Conservation (phyloP, 192 early-diverging fungal genomes). For the Chytriomyces sp. region DNA sequence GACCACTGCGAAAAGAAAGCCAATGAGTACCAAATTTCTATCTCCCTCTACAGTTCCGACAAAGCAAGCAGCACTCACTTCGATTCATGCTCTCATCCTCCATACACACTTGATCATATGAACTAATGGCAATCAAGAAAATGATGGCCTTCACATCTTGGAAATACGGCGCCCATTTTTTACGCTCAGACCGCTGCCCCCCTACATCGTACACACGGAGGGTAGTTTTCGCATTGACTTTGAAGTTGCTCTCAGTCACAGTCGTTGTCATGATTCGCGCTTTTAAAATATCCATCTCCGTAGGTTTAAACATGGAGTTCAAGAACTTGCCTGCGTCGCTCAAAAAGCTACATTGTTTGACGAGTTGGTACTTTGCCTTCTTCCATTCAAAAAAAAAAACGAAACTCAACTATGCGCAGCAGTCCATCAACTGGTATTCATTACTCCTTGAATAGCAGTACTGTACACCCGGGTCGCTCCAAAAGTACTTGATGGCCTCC, state of each 20-base stretch:
- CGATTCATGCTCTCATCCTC: conserved; percentile 43
- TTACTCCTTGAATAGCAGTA: conserved; percentile 77
- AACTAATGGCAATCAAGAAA: conserved; percentile 90
- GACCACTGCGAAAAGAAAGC: conserved; percentile 80
- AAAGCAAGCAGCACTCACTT: conserved; percentile 18
- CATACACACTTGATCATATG: conserved; percentile 89
- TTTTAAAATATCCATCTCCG: conserved; percentile 92
- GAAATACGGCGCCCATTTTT: conserved; percentile 98
- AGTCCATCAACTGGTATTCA: conserved; percentile 96
- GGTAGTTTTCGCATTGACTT: conserved; percentile 78
- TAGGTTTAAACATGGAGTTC: conserved; percentile 75
- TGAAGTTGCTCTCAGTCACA: conserved; percentile 91
- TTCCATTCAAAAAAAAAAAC: conserved; percentile 16
- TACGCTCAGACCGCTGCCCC: conserved; percentile 94
- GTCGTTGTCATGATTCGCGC: conserved; percentile 96
- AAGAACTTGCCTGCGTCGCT: conserved; percentile 85
- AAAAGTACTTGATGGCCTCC: conserved; percentile 77
- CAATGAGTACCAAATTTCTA: background rate
- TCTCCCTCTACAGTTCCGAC: background rate
- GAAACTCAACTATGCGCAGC: conserved; percentile 78
- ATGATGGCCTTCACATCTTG: conserved; percentile 95
- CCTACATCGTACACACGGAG: conserved; percentile 97
- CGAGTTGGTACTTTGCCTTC: conserved; percentile 17
- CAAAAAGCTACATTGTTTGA: conserved; percentile 74
- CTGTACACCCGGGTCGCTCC: conserved; percentile 81